Evolutionary conservation across 345 rosid species (phyloP).

Genomic region (Populus alba): DNA sequence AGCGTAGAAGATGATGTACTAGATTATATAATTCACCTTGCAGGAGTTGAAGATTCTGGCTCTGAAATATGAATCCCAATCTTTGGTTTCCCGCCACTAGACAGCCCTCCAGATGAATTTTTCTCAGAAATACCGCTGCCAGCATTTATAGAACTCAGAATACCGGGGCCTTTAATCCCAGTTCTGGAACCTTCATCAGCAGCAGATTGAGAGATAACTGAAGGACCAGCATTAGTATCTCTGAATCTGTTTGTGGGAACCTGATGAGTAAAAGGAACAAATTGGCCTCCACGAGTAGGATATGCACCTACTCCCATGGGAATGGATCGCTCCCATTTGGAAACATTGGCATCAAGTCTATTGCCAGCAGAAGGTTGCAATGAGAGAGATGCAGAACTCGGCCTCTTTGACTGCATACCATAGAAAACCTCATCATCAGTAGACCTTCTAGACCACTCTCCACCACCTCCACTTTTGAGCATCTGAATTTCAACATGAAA

Average conservation of each 20-base stretch:
- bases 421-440: constrained; percentile 48
- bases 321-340: constrained; percentile 52
- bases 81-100: constrained; percentile 46
- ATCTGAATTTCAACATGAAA: constrained; percentile 39
- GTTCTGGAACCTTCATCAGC: constrained; percentile 99
- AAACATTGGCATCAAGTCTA: constrained; percentile 40
- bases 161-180: constrained; percentile 72
- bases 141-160: constrained; percentile 50
- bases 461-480: constrained; percentile 58
- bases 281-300: constrained; percentile 58
- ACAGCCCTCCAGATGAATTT: constrained; percentile 34
- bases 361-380: constrained; percentile 46
- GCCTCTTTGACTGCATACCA: constrained; percentile 46
- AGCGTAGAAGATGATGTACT: constrained; percentile 2
- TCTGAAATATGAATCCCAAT: constrained; percentile 36
- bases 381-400: constrained; percentile 46
- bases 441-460: constrained; percentile 47
- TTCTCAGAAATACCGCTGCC: constrained; percentile 37
- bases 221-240: constrained; percentile 53
- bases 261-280: constrained; percentile 62
- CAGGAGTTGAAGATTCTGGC: constrained; percentile 55
- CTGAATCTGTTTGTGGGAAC: constrained; percentile 58
- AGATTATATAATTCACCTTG: constrained; percentile 45
- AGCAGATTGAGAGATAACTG: constrained; percentile 65
- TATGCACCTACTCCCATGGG: constrained; percentile 46